Base-by-base conservation (phyloP, 2,329 filamentous ascomycete species). In the Penicillium brevicompactum region DNA sequence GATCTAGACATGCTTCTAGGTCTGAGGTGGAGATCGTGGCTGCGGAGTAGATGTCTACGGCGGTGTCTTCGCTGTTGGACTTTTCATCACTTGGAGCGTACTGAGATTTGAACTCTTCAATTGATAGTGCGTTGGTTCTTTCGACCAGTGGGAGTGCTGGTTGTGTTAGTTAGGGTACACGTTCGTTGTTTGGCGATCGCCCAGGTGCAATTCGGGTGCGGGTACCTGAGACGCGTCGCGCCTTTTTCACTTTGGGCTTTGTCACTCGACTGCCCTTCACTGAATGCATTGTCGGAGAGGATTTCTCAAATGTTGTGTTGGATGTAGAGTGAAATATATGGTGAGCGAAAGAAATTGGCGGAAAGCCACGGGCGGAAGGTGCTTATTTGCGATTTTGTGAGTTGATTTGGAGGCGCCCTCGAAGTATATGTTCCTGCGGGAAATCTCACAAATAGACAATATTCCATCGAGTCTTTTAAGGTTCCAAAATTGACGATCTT, bases 1-100 rank as follows among this genome's bases (percentile, higher is more conserved):
- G 75, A 4, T 72, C 61, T 55, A 84, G 78, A 65, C 83, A 86
- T 21, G 73, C 69, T n/a, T 78, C 68, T 31, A 84, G 68, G 43
- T 81, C 77, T 0, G 58, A 38, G 1, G 61, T 22, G 1, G 71
- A 64, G 42, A 84, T 72, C 7, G 64, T 76, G 46, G 62, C 58
- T 30, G 74, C 68, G 2, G 68, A 70, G 57, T 74, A 67, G 30
- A 76, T 60, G 21, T 71, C 65, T 37, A 75, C 32, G 6, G 11
- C n/a, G 11, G 24, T 5, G 24, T 4, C 14, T 40, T 11, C 50
- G 42, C 5, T 16, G 18, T 14, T 40, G n/a, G 38, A 21, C 3
- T 14, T n/a, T 37, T 37, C 34, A 34, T 34, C 31, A 10, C 5
- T 11, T 41, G 55, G 41, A 24, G 76, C 60, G 53, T 75, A 76